These are phyloP conservation scores for Exophiala sp. DNA, from an alignment of 2,329 filamentous ascomycete species.

Conservation along the genomic window DNA sequence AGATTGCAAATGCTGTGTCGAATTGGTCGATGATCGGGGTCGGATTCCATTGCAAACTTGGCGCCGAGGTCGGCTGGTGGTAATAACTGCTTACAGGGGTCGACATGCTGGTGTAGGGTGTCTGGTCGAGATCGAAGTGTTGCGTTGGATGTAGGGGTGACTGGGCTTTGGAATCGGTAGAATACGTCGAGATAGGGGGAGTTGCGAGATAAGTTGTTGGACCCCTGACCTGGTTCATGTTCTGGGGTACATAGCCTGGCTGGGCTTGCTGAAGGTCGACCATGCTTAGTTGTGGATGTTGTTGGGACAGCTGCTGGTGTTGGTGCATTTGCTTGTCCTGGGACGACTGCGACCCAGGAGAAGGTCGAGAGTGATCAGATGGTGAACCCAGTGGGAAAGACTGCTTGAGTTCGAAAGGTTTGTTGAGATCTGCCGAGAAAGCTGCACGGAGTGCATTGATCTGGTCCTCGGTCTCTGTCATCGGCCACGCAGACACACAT, in stretches of 20 bases:
- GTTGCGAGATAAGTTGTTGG: conserved; percentile 42
- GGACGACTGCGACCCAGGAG: conserved; percentile 48
- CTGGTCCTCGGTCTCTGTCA: conserved; percentile 85
- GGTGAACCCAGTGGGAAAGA: conserved; percentile 85
- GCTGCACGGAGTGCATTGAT: conserved; percentile 85
- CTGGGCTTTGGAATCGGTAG: conserved; percentile 72
- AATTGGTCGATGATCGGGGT: conserved; percentile 80
- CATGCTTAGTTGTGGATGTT: conserved; percentile 33
- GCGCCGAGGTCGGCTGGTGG: conserved; percentile 41
- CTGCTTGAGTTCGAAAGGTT: conserved; percentile 83
- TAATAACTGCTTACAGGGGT: conserved; percentile 37
- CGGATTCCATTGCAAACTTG: conserved; percentile 70
- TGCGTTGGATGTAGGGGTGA: conserved; percentile 42
- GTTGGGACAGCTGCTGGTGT: conserved; percentile 49
- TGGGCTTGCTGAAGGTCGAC: conserved; percentile 14
- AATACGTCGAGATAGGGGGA: conserved; percentile 71
- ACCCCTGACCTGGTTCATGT: conserved; percentile 17
- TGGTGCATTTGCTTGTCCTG: conserved; percentile 44
- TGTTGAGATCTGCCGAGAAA: conserved; percentile 80
- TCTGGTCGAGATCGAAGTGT: conserved; percentile 14
- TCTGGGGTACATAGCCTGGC: conserved; percentile 14
- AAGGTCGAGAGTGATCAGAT: conserved; percentile 56
- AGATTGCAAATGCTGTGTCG: conserved; percentile 88
- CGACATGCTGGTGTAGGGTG: conserved; percentile 22
- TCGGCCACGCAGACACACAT: conserved; percentile 77